Conservation (phyloP, 2,329 filamentous ascomycete genomes). For the Pyricularia sp. region DNA sequence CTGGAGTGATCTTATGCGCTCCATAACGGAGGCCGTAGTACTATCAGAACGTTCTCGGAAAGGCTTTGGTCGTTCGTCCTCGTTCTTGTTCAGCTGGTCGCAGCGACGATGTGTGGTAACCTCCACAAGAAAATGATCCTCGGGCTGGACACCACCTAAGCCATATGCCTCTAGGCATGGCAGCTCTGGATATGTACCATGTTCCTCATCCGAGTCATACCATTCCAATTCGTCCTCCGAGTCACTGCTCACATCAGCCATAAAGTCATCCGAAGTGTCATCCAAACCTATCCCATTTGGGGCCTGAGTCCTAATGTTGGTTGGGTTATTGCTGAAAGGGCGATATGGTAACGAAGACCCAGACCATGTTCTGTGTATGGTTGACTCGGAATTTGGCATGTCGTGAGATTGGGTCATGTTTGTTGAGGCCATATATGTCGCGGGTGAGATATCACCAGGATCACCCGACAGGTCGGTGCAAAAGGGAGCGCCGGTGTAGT, state of each 20-base stretch:
- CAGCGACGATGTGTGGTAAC: slow-evolving; percentile 40
- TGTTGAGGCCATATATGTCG: slow-evolving; percentile 39
- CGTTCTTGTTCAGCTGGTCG: slow-evolving; percentile 1
- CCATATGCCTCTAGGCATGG: slow-evolving; percentile 43
- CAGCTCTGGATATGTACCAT: background rate
- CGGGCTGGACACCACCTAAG: slow-evolving; percentile 47
- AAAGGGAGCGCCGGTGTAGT: slow-evolving; percentile 72
- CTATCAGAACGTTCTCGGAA: slow-evolving; percentile 15
- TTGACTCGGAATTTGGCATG: slow-evolving; percentile 12
- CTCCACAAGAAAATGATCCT: slow-evolving; percentile 53
- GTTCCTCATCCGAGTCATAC: slow-evolving; percentile 12
- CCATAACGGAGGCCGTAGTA: slow-evolving; percentile 29
- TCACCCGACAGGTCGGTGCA: slow-evolving; percentile 73
- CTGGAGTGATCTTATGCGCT: slow-evolving; percentile 19
- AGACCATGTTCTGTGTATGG: slow-evolving; percentile 32
- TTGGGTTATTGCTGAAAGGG: slow-evolving; percentile 34
- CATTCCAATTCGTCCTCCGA: slow-evolving; percentile 31
- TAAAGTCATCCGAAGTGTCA: slow-evolving; percentile 14
- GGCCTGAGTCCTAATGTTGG: background rate
- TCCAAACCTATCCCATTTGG: slow-evolving; percentile 17
- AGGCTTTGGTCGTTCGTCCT: slow-evolving; percentile 5
- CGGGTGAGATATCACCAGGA: slow-evolving; percentile 32
- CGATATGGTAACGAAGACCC: slow-evolving; percentile 40
- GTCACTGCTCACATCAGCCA: slow-evolving; percentile 20
- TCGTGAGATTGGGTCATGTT: slow-evolving; percentile 21